These are phyloP conservation scores for Tarenaya hassleriana DNA, from an alignment of 345 rosid species.

Conservation along the genomic window DNA sequence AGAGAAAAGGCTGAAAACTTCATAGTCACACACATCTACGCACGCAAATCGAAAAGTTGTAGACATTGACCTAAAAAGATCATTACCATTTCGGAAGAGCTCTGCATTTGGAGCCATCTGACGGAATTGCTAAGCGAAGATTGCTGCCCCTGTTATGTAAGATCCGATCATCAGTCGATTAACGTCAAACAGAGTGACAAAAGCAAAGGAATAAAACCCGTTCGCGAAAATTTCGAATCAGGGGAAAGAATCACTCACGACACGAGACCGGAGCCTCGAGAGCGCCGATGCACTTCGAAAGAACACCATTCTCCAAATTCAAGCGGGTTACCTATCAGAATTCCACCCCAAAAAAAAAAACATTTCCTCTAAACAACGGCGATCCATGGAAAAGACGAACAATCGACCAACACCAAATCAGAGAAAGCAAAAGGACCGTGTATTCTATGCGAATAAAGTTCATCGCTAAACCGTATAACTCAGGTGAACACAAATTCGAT, in stretches of 20 bases:
- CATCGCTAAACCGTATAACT: neutral
- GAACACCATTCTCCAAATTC: slow-evolving; percentile 51
- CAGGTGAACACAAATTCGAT: neutral
- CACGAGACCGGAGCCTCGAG: slow-evolving; percentile 55
- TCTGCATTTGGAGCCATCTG: slow-evolving; percentile 89
- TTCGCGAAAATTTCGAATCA: neutral
- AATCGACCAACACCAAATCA: neutral
- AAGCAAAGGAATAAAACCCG: neutral
- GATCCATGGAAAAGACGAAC: slow-evolving; percentile 15
- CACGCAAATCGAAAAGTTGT: neutral
- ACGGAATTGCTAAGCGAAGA: slow-evolving; percentile 54
- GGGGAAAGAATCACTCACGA: slow-evolving; percentile 34
- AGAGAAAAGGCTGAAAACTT: slow-evolving; percentile 5
- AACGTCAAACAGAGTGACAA: neutral
- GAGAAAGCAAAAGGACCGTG: no score
- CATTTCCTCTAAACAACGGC: slow-evolving; percentile 1
- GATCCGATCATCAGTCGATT: slow-evolving; percentile 18
- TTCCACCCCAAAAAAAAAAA: slow-evolving; percentile 17
- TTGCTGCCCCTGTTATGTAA: slow-evolving; percentile 45
- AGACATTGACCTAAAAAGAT: neutral
- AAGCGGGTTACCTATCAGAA: slow-evolving; percentile 21
- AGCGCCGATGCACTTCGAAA: slow-evolving; percentile 56
- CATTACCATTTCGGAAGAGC: slow-evolving; percentile 58
- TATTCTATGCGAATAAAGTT: no score
- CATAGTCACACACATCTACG: no score